A percentile compares a stretch with the other conserved stretches of the same genome.
phyloP scores from a whole-genome alignment of 2,329 filamentous ascomycete genomes.

The Phaeomoniella chlamydospora region DNA sequence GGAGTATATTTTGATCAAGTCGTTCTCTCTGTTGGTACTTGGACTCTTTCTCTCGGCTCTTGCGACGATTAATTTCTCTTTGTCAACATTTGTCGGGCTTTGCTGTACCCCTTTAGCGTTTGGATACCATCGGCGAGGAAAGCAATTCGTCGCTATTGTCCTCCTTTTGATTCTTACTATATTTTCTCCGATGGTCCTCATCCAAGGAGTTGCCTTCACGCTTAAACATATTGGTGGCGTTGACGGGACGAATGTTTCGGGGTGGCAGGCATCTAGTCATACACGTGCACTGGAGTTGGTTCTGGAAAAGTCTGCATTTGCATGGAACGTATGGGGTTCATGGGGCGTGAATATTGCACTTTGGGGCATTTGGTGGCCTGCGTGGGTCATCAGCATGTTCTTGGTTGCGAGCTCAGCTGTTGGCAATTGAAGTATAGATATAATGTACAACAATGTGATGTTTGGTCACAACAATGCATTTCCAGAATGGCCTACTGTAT shows the following conservation, averaged over 20 bases:
- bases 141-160: not conserved
- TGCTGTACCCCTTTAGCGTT: conserved; percentile 70
- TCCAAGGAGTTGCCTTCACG: conserved; percentile 15
- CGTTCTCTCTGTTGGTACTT: conserved; percentile 80
- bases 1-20: conserved; percentile 63
- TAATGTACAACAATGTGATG: no score
- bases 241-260: conserved; percentile 38
- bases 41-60: conserved; percentile 86
- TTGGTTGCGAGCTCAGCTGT: conserved; percentile 10
- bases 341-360: conserved; percentile 69
- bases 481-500: no score
- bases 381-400: conserved; percentile 54
- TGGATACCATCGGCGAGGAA: conserved; percentile 18
- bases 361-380: conserved; percentile 95
- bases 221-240: conserved; percentile 47
- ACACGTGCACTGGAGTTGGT: conserved; percentile 35
- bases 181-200: conserved; percentile 3
- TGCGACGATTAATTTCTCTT: conserved; percentile 89
- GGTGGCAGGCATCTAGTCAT: conserved; percentile 32
- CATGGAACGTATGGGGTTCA: conserved; percentile 79
- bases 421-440: no score
- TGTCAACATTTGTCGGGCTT: conserved; percentile 73
- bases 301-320: conserved; percentile 62
- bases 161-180: not conserved
- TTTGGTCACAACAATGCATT: no score